Evolutionary conservation across 2,329 filamentous ascomycete species (phyloP), one percentile per base, ranked within the genome.

Genomic region (Fusarium penzigii): DNA sequence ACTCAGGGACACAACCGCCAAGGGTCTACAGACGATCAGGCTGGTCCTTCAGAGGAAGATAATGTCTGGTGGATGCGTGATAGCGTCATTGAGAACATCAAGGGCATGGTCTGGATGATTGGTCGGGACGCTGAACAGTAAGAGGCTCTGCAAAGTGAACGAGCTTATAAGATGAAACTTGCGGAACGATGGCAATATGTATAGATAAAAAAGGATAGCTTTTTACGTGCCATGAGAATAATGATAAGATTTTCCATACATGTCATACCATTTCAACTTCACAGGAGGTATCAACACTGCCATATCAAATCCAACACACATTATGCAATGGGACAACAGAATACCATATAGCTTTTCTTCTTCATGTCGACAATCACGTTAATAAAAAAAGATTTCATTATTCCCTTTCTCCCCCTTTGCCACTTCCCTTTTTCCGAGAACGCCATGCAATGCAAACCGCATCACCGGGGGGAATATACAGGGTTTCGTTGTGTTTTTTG

Each of bases 21-120:
- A 34, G 57, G 50, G 17, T 25, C 17, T 2, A 58, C 62, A 13
- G 56, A 57, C 9, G 58, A 56, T 0, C 54, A 49, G 13, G 58
- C 56, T 11, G 59, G 58, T 5, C 56, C 60, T 3, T 51, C 62
- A 32, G 62, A 62, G 13, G 61, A 62, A 17, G 71, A 72, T 50
- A 67, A 65, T 6, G 68, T 72, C 2, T 83, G 81, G 72, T 85
- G 82, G 82, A 70, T 85, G 65, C 68, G 77, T 46, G 79, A 83
- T 47, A 78, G 78, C 39, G 76, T 79, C 6, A 73, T 85, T 13
- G 81, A 84, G 64, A 71, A 72, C 38, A 65, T 85, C 42, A 84
- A 82, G 67, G 80, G 81, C 0, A 76, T 71, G 58, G 75, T 81
- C 1, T 84, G 80, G 76, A 70, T 83, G 49, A 76, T 74, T 16